Evolutionary conservation across 768 basidiomycete genomes (phyloP).

Genomic region (Suillus brevipes): DNA sequence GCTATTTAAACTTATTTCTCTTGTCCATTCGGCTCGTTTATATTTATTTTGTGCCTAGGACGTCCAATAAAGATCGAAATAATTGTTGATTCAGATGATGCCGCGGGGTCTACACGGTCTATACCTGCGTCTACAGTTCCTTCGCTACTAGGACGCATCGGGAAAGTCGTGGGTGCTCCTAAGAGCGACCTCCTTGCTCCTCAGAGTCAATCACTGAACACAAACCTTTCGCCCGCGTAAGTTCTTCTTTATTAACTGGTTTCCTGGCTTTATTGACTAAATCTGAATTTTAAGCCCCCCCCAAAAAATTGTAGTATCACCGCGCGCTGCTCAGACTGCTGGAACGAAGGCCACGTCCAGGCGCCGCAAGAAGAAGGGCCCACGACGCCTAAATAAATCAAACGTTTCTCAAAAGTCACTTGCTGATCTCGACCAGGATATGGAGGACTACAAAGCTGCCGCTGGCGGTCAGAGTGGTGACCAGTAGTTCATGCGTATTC

Average conservation of each 20-base stretch:
- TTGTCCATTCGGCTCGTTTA: neutral
- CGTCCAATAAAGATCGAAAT: conserved; percentile 68
- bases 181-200: conserved; percentile 10
- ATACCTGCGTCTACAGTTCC: conserved; percentile 29
- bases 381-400: conserved; percentile 67
- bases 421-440: conserved; percentile 72
- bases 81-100: conserved; percentile 45
- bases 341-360: conserved; percentile 34
- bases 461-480: conserved; percentile 21
- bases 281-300: conserved; percentile 9
- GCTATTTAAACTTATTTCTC: conserved; percentile 13
- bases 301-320: conserved; percentile 19
- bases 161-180: conserved; percentile 12
- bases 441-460: conserved; percentile 73
- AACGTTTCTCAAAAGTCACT: conserved; percentile 33
- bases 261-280: conserved; percentile 1
- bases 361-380: conserved; percentile 66
- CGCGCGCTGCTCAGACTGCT: conserved; percentile 16
- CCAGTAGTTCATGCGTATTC: neutral
- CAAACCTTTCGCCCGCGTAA: neutral
- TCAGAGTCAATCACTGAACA: conserved; percentile 21
- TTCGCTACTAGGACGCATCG: conserved; percentile 42
- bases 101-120: conserved; percentile 20
- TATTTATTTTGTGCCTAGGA: conserved; percentile 37
- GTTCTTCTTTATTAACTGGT: conserved; percentile 12